Percentiles rank a stretch among this genome's conserved stretches.
Evolutionary conservation across 768 basidiomycete species (phyloP).

Genomic region (Lentinula sp.): DNA sequence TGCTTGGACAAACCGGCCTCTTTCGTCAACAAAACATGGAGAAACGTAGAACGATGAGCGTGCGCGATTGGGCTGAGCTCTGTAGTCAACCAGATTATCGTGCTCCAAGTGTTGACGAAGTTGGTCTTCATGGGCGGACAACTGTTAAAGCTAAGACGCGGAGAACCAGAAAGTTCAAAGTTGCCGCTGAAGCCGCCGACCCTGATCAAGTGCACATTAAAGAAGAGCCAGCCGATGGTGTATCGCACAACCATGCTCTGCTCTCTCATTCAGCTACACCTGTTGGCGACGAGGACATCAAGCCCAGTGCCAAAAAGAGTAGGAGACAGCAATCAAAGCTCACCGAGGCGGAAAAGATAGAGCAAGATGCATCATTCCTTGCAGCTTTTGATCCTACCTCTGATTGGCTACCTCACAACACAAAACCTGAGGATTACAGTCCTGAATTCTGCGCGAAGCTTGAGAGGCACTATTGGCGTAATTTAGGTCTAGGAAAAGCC

Average conservation of each 20-base stretch:
- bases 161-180: constrained; percentile 38
- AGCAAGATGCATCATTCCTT: constrained; percentile 53
- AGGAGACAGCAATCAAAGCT: constrained; percentile 35
- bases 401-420: constrained; percentile 79
- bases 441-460: constrained; percentile 82
- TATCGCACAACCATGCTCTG: neutral
- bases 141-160: constrained; percentile 26
- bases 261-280: constrained; percentile 5
- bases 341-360: constrained; percentile 41
- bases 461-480: constrained; percentile 90
- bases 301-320: constrained; percentile 23
- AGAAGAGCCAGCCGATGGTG: constrained; percentile 40
- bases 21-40: constrained; percentile 91
- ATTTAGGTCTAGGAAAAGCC: constrained; percentile 81
- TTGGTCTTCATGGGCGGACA: constrained; percentile 45
- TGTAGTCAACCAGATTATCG: constrained; percentile 66
- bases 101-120: constrained; percentile 66
- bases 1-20: constrained; percentile 80
- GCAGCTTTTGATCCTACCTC: constrained; percentile 63
- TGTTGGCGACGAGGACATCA: constrained; percentile 7
- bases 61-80: constrained; percentile 83
- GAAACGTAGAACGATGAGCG: constrained; percentile 76
- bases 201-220: constrained; percentile 37
- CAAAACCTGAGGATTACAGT: constrained; percentile 73
- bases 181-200: constrained; percentile 30